phyloP scores from a whole-genome alignment of 2,329 filamentous ascomycete species.

The Tolypocladium pustulatum region DNA sequence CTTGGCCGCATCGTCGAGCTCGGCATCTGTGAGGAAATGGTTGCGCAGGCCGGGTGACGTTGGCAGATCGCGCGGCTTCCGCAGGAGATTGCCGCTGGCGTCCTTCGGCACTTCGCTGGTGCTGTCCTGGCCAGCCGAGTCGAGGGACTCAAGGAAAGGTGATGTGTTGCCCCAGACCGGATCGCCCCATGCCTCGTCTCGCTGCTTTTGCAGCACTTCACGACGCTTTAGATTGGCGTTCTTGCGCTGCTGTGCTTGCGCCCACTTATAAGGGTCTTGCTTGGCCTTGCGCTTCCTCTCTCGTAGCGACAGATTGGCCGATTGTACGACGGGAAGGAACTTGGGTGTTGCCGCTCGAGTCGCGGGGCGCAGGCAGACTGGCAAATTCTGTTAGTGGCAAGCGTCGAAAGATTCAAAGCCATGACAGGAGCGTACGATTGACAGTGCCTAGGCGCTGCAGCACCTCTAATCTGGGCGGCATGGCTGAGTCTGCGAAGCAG shows the following conservation, averaged over 20 bases:
- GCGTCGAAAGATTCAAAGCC: neutral
- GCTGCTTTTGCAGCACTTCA: slow-evolving; percentile 54
- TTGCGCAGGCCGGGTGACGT: slow-evolving; percentile 53
- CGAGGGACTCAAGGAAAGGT: slow-evolving; percentile 74
- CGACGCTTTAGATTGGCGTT: slow-evolving; percentile 71
- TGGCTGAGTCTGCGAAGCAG: slow-evolving; percentile 25
- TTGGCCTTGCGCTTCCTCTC: slow-evolving; percentile 57
- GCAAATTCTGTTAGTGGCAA: slow-evolving; percentile 10
- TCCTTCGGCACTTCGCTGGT: slow-evolving; percentile 25
- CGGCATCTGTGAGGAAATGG: slow-evolving; percentile 58
- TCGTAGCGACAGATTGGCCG: slow-evolving; percentile 50
- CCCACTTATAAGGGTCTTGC: slow-evolving; percentile 72
- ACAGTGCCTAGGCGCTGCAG: slow-evolving; percentile 49
- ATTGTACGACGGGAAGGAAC: slow-evolving; percentile 50
- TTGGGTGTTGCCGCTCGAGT: slow-evolving; percentile 33
- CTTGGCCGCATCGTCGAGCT: slow-evolving; percentile 55
- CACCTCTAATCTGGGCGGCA: slow-evolving; percentile 58
- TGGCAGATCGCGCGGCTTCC: slow-evolving; percentile 30
- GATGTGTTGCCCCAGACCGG: slow-evolving; percentile 71
- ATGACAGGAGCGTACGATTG: slow-evolving; percentile 36
- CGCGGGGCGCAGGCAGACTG: slow-evolving; percentile 52
- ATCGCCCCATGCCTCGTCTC: slow-evolving; percentile 58
- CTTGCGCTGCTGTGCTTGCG: slow-evolving; percentile 74
- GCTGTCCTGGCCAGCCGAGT: slow-evolving; percentile 45
- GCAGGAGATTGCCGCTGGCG: slow-evolving; percentile 28